Conservation (phyloP, 2,329 filamentous ascomycete genomes). For the Pestalotiopsis sp. region DNA sequence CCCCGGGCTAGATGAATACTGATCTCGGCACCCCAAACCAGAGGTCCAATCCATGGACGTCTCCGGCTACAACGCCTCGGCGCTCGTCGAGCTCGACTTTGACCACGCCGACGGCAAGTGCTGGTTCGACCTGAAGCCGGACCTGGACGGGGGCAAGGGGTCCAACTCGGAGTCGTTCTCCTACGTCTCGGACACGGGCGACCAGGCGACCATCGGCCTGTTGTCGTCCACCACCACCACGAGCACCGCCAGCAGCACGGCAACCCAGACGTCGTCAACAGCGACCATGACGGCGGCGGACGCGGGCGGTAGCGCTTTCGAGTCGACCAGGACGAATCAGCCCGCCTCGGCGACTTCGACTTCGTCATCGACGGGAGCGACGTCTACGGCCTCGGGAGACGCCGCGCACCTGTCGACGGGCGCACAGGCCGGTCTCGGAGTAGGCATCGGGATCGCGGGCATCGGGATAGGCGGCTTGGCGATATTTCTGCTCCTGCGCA, state of each 20-base stretch:
- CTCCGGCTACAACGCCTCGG: constrained; percentile 13
- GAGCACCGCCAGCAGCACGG: not conserved
- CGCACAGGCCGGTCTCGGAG: constrained; percentile 16
- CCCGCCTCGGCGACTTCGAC: not conserved
- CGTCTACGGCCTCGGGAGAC: not conserved
- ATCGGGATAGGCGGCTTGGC: constrained; percentile 7
- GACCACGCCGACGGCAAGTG: constrained; percentile 9
- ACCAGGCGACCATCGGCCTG: constrained; percentile 10
- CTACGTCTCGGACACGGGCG: constrained; percentile 1
- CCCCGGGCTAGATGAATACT: not conserved
- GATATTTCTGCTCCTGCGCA: not conserved
- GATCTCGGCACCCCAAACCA: not conserved
- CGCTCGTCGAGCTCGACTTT: constrained; percentile 9
- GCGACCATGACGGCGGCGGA: not conserved
- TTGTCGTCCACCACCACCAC: not conserved
- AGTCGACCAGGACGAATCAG: not conserved
- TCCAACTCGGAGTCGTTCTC: constrained; percentile 10
- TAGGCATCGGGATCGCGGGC: constrained; percentile 13
- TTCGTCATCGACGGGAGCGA: not conserved
- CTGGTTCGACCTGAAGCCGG: constrained; percentile 16
- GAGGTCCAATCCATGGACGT: not conserved
- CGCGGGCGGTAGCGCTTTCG: not conserved
- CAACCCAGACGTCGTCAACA: not conserved
- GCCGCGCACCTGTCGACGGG: constrained; percentile 2
- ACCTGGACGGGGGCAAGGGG: not conserved